Percentiles rank a stretch among this genome's conserved stretches.
Conservation (phyloP, 23 red algal genomes). For the Cyanidium caldarium region DNA sequence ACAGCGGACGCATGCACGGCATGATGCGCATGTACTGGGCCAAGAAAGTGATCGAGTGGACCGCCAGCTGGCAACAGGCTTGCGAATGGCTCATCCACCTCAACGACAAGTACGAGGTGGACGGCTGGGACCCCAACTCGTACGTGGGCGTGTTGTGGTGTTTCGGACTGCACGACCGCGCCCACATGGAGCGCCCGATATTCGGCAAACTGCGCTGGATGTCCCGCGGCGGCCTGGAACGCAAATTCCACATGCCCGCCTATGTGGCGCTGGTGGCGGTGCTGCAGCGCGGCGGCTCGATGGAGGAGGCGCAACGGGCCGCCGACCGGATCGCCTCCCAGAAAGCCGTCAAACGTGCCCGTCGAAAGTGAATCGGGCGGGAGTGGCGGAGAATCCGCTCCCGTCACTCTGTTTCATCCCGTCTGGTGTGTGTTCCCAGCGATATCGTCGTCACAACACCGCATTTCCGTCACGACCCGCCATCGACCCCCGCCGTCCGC, state of each 20-base stretch:
- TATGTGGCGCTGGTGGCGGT: constrained; percentile 33
- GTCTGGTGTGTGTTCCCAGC: too few species aligned
- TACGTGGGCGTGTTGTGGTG: constrained; percentile 74
- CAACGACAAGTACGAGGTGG: constrained; percentile 87
- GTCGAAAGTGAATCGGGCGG: too few species aligned
- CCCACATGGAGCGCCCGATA: constrained; percentile 59
- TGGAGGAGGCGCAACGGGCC: background rate
- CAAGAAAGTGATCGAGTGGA: constrained; percentile 94
- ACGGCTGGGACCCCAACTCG: constrained; percentile 77
- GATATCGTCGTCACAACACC: too few species aligned
- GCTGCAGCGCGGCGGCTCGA: background rate
- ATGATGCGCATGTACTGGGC: constrained; percentile 99
- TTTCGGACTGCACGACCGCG: constrained; percentile 84
- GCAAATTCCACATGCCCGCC: constrained; percentile 74
- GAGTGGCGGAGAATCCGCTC: too few species aligned
- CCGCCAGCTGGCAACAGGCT: constrained; percentile 26
- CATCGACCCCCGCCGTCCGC: too few species aligned
- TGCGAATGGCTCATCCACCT: constrained; percentile 41
- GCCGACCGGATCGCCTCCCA: too few species aligned
- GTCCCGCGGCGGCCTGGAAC: constrained; percentile 48
- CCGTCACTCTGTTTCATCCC: too few species aligned
- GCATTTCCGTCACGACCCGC: too few species aligned
- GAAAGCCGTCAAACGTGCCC: too few species aligned
- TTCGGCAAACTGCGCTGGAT: constrained; percentile 94
- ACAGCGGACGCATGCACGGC: constrained; percentile 61